Evolutionary conservation across 2,329 filamentous ascomycete species (phyloP).

Genomic region (Hypoxylon sp.): DNA sequence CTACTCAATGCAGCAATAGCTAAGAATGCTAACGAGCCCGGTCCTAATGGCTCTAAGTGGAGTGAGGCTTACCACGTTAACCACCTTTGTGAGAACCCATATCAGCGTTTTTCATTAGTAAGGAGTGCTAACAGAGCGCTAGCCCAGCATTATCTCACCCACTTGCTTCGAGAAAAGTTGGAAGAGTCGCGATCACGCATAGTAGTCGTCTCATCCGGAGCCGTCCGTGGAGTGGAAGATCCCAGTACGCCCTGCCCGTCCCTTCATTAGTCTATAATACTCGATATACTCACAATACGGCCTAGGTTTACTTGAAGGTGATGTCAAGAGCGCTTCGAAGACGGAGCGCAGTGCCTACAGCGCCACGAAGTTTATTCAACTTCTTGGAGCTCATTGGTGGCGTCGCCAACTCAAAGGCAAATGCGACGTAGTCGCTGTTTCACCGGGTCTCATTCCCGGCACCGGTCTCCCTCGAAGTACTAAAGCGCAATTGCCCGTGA

Average conservation of each 20-base stretch:
- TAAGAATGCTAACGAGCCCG: conserved; percentile 54
- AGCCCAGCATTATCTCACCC: conserved; percentile 68
- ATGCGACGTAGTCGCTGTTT: conserved; percentile 65
- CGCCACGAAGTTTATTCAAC: conserved; percentile 64
- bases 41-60: conserved; percentile 62
- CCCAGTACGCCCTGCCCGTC: conserved; percentile 49
- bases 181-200: conserved; percentile 61
- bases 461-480: conserved; percentile 58
- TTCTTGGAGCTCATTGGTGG: conserved; percentile 69
- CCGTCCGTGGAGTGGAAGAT: conserved; percentile 57
- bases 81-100: conserved; percentile 60
- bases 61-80: conserved; percentile 66
- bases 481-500: conserved; percentile 48
- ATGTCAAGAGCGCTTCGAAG: conserved; percentile 55
- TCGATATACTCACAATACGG: neutral
- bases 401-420: conserved; percentile 62
- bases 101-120: neutral
- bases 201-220: conserved; percentile 66
- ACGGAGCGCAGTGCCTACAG: conserved; percentile 54
- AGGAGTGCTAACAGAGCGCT: conserved; percentile 15
- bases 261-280: neutral
- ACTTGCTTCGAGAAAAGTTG: conserved; percentile 63
- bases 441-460: conserved; percentile 65
- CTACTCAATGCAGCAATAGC: conserved; percentile 64
- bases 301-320: conserved; percentile 45